Evolutionary conservation across 73 alveolate species (phyloP).

Genomic region (Paramecium biaurelia): DNA sequence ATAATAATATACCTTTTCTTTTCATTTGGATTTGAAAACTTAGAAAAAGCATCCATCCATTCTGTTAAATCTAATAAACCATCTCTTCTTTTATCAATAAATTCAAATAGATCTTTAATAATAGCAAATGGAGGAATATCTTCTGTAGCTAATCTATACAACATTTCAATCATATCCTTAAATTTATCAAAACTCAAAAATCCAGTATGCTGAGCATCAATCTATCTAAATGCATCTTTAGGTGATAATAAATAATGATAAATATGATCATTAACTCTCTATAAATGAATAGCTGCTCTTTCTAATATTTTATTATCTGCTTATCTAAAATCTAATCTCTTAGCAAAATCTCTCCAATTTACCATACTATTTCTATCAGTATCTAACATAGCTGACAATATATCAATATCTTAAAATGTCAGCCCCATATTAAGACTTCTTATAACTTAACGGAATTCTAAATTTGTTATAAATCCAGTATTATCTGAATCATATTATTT

Average conservation of each 20-base stretch:
- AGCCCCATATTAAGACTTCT: slow-evolving; percentile 78
- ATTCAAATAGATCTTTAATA: slow-evolving; percentile 88
- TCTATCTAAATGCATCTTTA: slow-evolving; percentile 84
- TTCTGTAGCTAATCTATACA: slow-evolving; percentile 80
- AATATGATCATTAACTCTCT: slow-evolving; percentile 79
- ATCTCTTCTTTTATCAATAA: slow-evolving; percentile 94
- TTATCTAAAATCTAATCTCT: slow-evolving; percentile 74
- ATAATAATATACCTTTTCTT: slow-evolving; percentile 60
- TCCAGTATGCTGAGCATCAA: slow-evolving; percentile 73
- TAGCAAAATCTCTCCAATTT: slow-evolving; percentile 80
- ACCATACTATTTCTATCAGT: slow-evolving; percentile 76
- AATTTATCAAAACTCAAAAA: slow-evolving; percentile 71
- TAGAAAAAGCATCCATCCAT: slow-evolving; percentile 89
- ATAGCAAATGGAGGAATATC: slow-evolving; percentile 88
- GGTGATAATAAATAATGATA: slow-evolving; percentile 81
- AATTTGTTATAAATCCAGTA: slow-evolving; percentile 70
- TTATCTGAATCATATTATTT: slow-evolving; percentile 75
- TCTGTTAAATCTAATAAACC: slow-evolving; percentile 91
- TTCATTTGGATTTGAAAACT: slow-evolving; percentile 41
- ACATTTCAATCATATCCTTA: slow-evolving; percentile 68
- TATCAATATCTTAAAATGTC: slow-evolving; percentile 80
- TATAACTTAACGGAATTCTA: slow-evolving; percentile 87
- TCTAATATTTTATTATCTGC: slow-evolving; percentile 69
- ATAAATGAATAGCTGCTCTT: slow-evolving; percentile 75
- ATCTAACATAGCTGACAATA: slow-evolving; percentile 71